Evolutionary conservation across 2,329 filamentous ascomycete species (phyloP).

Genomic region (Rutstroemia sydowiana): DNA sequence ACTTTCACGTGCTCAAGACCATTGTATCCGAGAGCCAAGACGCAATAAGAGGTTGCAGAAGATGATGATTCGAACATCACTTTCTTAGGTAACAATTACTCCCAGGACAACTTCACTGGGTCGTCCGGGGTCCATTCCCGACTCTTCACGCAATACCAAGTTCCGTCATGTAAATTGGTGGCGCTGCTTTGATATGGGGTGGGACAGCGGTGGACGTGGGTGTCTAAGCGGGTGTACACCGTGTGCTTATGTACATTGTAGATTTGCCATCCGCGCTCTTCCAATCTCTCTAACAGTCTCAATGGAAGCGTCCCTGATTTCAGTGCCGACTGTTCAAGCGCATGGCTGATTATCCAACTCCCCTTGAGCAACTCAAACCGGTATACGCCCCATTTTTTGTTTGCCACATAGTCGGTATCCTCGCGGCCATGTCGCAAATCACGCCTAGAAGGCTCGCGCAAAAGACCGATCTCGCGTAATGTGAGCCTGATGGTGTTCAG

Average conservation of each 20-base stretch:
- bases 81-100: background rate
- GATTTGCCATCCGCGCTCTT: constrained; percentile 2
- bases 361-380: background rate
- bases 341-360: too few relatives aligned
- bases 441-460: background rate
- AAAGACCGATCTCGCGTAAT: background rate
- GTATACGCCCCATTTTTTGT: background rate
- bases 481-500: constrained; percentile 6
- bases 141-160: constrained; percentile 7
- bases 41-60: too few relatives aligned
- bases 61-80: background rate
- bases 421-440: background rate
- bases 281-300: constrained; percentile 6
- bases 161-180: background rate
- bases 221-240: too few relatives aligned
- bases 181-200: background rate
- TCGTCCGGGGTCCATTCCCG: background rate
- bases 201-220: too few relatives aligned
- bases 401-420: background rate
- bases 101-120: constrained; percentile 2
- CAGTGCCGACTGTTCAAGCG: too few relatives aligned
- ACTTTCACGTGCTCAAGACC: too few relatives aligned
- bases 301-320: background rate
- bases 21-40: too few relatives aligned
- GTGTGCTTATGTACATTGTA: background rate